Evolutionary conservation across 352 stramenopile genomes (phyloP), one percentile per base, ranked within the genome.

Genomic region (Phytophthora crassamura): DNA sequence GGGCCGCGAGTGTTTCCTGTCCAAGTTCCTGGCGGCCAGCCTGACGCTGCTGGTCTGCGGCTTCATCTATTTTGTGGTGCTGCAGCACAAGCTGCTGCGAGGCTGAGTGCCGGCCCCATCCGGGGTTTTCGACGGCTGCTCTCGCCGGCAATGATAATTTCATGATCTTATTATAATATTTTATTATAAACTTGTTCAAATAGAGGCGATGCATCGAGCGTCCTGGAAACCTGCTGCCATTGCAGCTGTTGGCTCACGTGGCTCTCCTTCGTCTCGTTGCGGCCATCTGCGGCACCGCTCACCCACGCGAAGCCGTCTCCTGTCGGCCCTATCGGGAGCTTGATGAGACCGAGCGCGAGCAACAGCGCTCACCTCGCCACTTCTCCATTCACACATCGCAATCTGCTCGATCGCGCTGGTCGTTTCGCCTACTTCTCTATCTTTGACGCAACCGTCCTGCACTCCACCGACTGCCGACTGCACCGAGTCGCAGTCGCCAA

Each of bases 31-130:
- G 30, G 76, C 76, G 5, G 33, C 67, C 20, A 54, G 46, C 22
- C 54, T 85, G 52, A 80, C 71, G 39, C 33, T 83, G 32, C 34
- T 64, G 12, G 46, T 88, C 4, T 74, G 68, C 28, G 59, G 52
- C 34, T 88, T 88, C 64, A 80, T 85, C 69, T 84, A 88, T 57
- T 72, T 75, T 38, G 72, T 74, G 9, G 55, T 78, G 25, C 40
- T 77, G 15, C 64, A 80, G 59, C 48, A 16, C 18, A 58, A 40
- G 39, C 33, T 50, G 20, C 33, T 65, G 7, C 20, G 20, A 39
- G 35, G 32, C 47, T 65, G 46, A 70, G 40, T 15, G 15, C 40
- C 25, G 25, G 25, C 39, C 18, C 22, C 20, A 22, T 53, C 15
- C 20, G 46, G 46, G 35, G 22, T 50, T 55, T 14, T 55, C 46